Evolutionary conservation across 2,329 filamentous ascomycete genomes (phyloP).

Genomic region (Exophiala sp.): DNA sequence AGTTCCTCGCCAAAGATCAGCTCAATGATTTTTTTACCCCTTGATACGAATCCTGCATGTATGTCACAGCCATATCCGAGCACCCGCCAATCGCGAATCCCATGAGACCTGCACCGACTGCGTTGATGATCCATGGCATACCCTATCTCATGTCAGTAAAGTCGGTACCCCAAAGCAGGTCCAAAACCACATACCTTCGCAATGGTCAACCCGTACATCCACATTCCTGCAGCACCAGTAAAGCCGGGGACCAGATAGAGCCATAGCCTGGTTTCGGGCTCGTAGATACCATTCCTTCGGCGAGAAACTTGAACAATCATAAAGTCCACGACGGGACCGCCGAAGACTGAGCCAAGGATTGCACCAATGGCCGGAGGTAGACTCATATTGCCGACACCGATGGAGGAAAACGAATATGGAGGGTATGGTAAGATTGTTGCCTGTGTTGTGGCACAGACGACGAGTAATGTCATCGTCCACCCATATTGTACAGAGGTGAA

Average conservation of each 20-base stretch:
- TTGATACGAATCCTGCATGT: slow-evolving; percentile 32
- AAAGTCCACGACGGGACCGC: slow-evolving; percentile 40
- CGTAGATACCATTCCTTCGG: slow-evolving; percentile 47
- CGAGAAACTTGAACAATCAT: slow-evolving; percentile 41
- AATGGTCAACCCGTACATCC: slow-evolving; percentile 40
- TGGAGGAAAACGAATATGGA: slow-evolving; percentile 34
- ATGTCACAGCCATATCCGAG: slow-evolving; percentile 31
- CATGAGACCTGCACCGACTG: slow-evolving; percentile 34
- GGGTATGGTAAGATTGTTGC: slow-evolving; percentile 37
- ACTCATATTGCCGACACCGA: slow-evolving; percentile 34
- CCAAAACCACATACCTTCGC: slow-evolving; percentile 22
- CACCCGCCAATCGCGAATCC: slow-evolving; percentile 33
- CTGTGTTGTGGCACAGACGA: slow-evolving; percentile 32
- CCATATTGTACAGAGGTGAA: slow-evolving; percentile 42
- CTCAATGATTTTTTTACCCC: no score
- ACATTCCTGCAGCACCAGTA: slow-evolving; percentile 34
- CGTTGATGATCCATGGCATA: slow-evolving; percentile 34
- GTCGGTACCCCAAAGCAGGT: no score
- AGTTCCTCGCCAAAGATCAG: no score
- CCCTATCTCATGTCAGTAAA: slow-evolving; percentile 1
- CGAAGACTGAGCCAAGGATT: slow-evolving; percentile 39
- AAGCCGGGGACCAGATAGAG: slow-evolving; percentile 34
- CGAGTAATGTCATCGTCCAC: slow-evolving; percentile 36
- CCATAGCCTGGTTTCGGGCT: slow-evolving; percentile 50
- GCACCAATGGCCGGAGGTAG: slow-evolving; percentile 40